These are phyloP conservation scores for Aspergillus arachidicola DNA, from an alignment of 2,329 filamentous ascomycete genomes.

Conservation along the genomic window DNA sequence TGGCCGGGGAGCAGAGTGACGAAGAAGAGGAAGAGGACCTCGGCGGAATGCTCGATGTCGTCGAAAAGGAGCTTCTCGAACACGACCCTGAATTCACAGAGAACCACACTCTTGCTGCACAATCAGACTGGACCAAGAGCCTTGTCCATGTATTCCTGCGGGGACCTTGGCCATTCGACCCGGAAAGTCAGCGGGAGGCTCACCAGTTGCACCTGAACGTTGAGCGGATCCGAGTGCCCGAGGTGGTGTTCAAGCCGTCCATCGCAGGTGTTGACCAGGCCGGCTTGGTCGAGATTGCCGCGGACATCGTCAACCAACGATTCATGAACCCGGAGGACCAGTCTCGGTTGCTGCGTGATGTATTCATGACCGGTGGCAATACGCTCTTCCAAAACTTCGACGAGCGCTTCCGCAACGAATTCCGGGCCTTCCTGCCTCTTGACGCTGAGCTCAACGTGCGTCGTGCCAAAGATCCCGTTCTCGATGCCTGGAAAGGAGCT, in stretches of 20 bases:
- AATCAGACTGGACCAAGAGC: constrained; percentile 92
- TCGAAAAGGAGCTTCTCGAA: constrained; percentile 82
- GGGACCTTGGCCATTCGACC: constrained; percentile 83
- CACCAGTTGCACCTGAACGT: constrained; percentile 95
- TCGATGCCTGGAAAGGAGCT: constrained; percentile 93
- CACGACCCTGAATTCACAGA: constrained; percentile 90
- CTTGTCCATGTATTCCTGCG: constrained; percentile 87
- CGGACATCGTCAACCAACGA: constrained; percentile 84
- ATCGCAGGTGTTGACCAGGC: constrained; percentile 94
- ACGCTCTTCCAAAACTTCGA: constrained; percentile 86
- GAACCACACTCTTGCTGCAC: constrained; percentile 86
- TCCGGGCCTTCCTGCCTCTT: constrained; percentile 72
- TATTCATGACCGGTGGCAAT: constrained; percentile 95
- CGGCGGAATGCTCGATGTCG: constrained; percentile 67
- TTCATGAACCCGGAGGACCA: constrained; percentile 61
- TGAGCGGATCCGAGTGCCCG: constrained; percentile 89
- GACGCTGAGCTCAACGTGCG: constrained; percentile 70
- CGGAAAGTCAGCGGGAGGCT: constrained; percentile 75
- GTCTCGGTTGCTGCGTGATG: constrained; percentile 74
- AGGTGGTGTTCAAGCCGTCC: constrained; percentile 88
- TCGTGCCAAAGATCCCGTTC: constrained; percentile 71
- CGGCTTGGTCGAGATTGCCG: constrained; percentile 87
- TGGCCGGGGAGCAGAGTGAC: constrained; percentile 77
- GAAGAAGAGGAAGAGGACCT: constrained; percentile 94
- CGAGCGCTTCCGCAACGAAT: constrained; percentile 72